phyloP scores from a whole-genome alignment of 768 basidiomycete species.

The Pisolithus albus region DNA sequence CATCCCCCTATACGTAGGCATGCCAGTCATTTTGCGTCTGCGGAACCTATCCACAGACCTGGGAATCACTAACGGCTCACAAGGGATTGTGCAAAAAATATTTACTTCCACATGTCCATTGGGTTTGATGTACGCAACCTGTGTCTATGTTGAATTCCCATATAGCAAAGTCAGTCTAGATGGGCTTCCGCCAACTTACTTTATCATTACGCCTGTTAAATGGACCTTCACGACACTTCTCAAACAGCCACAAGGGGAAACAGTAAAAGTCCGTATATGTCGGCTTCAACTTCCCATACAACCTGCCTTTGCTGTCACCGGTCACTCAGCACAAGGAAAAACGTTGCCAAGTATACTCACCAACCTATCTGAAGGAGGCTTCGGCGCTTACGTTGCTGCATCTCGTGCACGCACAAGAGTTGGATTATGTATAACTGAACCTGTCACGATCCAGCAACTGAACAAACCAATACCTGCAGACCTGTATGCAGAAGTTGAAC shows the following conservation, averaged over 20 bases:
- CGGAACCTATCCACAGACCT: constrained; percentile 27
- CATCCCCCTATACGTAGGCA: constrained; percentile 21
- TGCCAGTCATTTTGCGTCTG: constrained; percentile 23
- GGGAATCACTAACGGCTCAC: constrained; percentile 24
- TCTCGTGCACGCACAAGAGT: background rate
- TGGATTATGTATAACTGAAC: constrained; percentile 14
- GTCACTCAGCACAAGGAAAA: constrained; percentile 28
- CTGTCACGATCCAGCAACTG: constrained; percentile 13
- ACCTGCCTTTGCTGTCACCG: constrained; percentile 26
- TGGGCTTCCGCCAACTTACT: constrained; percentile 11
- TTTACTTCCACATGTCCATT: background rate
- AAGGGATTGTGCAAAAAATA: constrained; percentile 17
- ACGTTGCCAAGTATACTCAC: constrained; percentile 16
- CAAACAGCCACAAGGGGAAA: background rate
- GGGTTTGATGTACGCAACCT: background rate
- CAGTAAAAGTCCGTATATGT: background rate
- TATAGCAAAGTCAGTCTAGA: constrained; percentile 12
- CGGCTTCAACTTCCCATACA: constrained; percentile 19
- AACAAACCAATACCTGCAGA: constrained; percentile 14
- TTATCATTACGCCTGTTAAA: constrained; percentile 10
- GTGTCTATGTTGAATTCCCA: constrained; percentile 7
- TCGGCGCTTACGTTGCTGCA: constrained; percentile 26
- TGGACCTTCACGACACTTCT: constrained; percentile 6
- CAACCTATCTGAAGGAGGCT: constrained; percentile 17
- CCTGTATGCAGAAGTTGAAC: background rate